Base-by-base conservation (phyloP, 306 rosid genomes). In the Vigna hirtella region DNA sequence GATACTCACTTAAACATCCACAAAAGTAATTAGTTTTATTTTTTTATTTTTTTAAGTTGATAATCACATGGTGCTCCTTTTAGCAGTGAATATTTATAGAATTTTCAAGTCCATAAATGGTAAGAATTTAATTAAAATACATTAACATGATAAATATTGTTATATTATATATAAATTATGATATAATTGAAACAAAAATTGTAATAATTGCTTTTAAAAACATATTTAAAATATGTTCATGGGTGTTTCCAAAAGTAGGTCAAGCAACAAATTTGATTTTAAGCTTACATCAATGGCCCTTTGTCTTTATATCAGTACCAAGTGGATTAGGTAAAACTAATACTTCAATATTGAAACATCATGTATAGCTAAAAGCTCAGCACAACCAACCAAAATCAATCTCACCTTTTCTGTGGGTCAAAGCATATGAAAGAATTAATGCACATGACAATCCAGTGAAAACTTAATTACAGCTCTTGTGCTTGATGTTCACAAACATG, bases 291-390 rank as follows among this genome's bases (percentile, higher is more conserved):
- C 51, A 24, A 24, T 43, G 5, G n/a, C 9, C 10, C 22, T 47
- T 6, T 66, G 34, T 56, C 59, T 42, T 40, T 66, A 55, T 42
- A 61, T 55, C 76, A 30, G 4, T 26, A 13, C 43, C 18, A n/a
- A 28, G 38, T 36, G 83, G 66, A 79, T 49, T 70, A 50, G 77
- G 65, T 79, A 2, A 34, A 79, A 32, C 72, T 61, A 70, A 79
- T 53, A 48, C 65, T 70, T 24, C 43, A 65, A 49, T 52, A 36
- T 50, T 20, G 20, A 62, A 50, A 38, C 78, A 51, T 71, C 66
- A 49, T 50, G 45, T 79, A 51, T 26, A 78, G 38, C 77, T 48
- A 49, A n/a, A 47, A 12, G 32, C 51, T 43, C 65, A 78, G 63
- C 77, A 70, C 71, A 49, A 70, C 28, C 63, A 70, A 34, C 53